These are phyloP conservation scores for Yamadazyma akitaensis DNA, from an alignment of 805 yeast species.

Conservation along the genomic window DNA sequence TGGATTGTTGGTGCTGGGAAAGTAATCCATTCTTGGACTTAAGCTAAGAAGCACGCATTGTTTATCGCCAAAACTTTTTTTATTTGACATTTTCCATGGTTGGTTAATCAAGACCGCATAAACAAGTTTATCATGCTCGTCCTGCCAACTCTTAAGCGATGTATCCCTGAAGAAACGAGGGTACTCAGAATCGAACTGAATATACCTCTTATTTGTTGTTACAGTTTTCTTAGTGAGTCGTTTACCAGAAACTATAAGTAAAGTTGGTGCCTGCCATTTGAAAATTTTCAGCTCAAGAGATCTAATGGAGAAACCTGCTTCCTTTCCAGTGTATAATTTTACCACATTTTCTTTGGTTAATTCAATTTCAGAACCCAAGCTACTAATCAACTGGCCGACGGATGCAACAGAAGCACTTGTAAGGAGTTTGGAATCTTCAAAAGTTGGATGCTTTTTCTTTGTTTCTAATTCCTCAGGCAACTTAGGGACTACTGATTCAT, in stretches of 20 bases:
- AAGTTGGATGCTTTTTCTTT: constrained; percentile 4
- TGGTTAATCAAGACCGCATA: constrained; percentile 63
- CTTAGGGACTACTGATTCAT: neutral
- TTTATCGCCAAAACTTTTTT: constrained; percentile 66
- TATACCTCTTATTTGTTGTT: constrained; percentile 44
- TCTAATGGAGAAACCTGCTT: constrained; percentile 82
- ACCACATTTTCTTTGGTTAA: constrained; percentile 47
- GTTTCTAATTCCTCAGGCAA: neutral
- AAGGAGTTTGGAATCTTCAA: constrained; percentile 36
- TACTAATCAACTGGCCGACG: constrained; percentile 30
- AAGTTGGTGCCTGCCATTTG: constrained; percentile 88
- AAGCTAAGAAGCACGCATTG: constrained; percentile 60
- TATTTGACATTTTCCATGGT: constrained; percentile 79
- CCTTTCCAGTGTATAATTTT: constrained; percentile 68
- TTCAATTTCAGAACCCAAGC: constrained; percentile 25
- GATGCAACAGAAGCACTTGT: constrained; percentile 38
- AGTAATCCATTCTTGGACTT: constrained; percentile 62
- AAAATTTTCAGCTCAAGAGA: constrained; percentile 79
- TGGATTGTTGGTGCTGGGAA: constrained; percentile 26
- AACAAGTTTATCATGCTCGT: constrained; percentile 41
- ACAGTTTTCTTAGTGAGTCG: constrained; percentile 37
- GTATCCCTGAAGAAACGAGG: constrained; percentile 31
- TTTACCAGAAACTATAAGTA: constrained; percentile 67
- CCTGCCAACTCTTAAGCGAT: constrained; percentile 29
- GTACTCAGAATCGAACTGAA: constrained; percentile 48